Percentiles rank a stretch among this genome's conserved stretches.
Evolutionary conservation across 148 eudicot genomes (phyloP).

Genomic region (Camellia japonica): DNA sequence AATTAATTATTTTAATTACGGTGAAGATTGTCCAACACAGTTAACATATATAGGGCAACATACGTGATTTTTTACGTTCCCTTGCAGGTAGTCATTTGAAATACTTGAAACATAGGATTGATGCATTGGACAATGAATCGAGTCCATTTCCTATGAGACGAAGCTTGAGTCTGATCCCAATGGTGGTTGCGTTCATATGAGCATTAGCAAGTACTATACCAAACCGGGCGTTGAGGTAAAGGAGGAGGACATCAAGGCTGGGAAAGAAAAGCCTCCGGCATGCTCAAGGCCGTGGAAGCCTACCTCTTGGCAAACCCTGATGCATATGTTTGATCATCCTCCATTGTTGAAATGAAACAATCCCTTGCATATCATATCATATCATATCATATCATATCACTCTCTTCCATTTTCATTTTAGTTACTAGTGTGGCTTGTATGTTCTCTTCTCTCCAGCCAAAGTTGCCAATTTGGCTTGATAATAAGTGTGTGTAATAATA

Average conservation of each 20-base stretch:
- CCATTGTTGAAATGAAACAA: too few relatives aligned
- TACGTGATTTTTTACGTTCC: background rate
- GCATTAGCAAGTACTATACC: background rate
- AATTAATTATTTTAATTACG: too few relatives aligned
- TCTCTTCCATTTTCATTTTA: too few relatives aligned
- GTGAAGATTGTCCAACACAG: too few relatives aligned
- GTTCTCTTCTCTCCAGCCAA: too few relatives aligned
- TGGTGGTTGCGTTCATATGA: background rate
- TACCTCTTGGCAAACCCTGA: constrained; percentile 20
- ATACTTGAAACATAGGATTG: constrained; percentile 8
- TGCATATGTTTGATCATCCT: constrained; percentile 17
- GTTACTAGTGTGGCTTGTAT: too few relatives aligned
- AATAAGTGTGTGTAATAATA: too few relatives aligned
- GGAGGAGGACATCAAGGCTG: constrained; percentile 16
- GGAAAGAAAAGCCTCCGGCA: constrained; percentile 3
- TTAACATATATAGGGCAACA: background rate
- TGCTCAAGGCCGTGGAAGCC: constrained; percentile 22
- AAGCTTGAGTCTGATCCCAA: background rate
- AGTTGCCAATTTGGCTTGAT: too few relatives aligned
- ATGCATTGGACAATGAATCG: constrained; percentile 6
- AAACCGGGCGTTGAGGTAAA: background rate
- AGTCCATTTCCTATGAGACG: background rate
- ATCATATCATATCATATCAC: too few relatives aligned
- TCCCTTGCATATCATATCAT: too few relatives aligned
- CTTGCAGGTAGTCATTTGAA: constrained; percentile 17